phyloP scores from a whole-genome alignment of 768 basidiomycete species.

The Daedaleopsis nitida region DNA sequence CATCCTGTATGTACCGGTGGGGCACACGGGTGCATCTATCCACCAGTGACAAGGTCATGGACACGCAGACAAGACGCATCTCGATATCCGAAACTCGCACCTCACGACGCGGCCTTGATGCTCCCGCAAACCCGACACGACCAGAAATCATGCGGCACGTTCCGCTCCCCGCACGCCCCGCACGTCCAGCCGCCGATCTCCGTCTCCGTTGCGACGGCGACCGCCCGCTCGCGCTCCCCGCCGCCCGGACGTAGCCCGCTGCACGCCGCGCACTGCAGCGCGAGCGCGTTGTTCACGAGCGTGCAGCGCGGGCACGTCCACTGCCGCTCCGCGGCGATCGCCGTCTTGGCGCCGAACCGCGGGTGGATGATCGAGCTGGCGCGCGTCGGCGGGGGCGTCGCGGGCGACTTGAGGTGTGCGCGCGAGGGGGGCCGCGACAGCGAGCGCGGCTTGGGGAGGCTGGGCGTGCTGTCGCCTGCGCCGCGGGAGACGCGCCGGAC shows the following conservation, averaged over 20 bases:
- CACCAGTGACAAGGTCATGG: not conserved
- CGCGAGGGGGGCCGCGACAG: conserved; percentile 2
- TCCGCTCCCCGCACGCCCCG: conserved; percentile 59
- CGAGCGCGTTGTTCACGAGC: conserved; percentile 53
- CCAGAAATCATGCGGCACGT: conserved; percentile 69
- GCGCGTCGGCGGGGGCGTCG: conserved; percentile 20
- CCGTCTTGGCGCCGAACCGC: not conserved
- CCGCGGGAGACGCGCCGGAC: conserved; percentile 17
- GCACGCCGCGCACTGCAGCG: conserved; percentile 67
- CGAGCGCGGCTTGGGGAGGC: conserved; percentile 16
- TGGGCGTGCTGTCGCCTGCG: conserved; percentile 8
- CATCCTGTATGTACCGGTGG: too few relatives aligned
- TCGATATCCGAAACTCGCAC: too few relatives aligned
- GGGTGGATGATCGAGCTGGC: conserved; percentile 8
- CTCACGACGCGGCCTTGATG: conserved; percentile 46
- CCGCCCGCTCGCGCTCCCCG: conserved; percentile 6
- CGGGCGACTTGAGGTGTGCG: not conserved
- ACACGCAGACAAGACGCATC: not conserved
- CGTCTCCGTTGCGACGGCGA: too few relatives aligned
- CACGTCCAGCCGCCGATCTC: conserved; percentile 59
- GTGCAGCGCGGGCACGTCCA: conserved; percentile 57
- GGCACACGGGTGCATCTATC: too few relatives aligned
- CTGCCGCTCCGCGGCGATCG: conserved; percentile 21
- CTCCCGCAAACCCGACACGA: conserved; percentile 73
- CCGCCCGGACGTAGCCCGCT: conserved; percentile 30